Evolutionary conservation across 2,329 filamentous ascomycete genomes (phyloP), one percentile per base, ranked within the genome.

Genomic region (Pseudonectria foliicola): DNA sequence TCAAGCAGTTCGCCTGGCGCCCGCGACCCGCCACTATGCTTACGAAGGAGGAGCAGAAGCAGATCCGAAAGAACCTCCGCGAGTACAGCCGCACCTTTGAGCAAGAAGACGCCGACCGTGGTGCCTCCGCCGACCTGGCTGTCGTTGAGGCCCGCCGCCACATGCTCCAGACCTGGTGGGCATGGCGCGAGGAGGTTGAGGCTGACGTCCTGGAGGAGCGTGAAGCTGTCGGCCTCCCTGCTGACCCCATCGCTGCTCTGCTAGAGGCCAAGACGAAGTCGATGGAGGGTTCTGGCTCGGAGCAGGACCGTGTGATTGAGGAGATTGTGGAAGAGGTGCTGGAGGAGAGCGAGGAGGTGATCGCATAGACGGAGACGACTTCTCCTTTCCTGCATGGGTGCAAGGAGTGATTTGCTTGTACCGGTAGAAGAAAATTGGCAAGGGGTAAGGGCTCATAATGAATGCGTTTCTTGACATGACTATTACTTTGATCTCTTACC

Each of bases 1-100:
- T 98, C 77, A 95, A 95, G 77, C 92, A 98, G 64, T 86, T 89
- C 67, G 65, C 85, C 44, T 98, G 92, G 92, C 84, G 92, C 29
- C 92, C 92, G 13, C 84, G 92, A 28, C 92, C 92, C 13, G 62
- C 85, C 7, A 92, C 86, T n/a, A 78, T 98, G 44, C 82, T 98
- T 38, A 81, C 77, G 62, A 95, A 95, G 69, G 90, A 96, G 45
- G 90, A 98, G 71, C 92, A 96, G 71, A 94, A 95, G 74, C 77
- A 84, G 55, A 86, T 96, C 55, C 90, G 93, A 70, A 95, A 95
- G 78, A 98, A 95, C 67, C 80, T 98, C 36, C 85, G 90, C 50
- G 92, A 96, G 65, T 98, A 95, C 77, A 87, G 82, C 62, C 85
- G 86, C 59, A 73, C 85, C 47, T 98, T 98, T 62, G 92, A 98